Percentiles rank a stretch among this genome's conserved stretches.
phyloP scores from a whole-genome alignment of 441 rosid genomes.

The Mallotus repandus region DNA sequence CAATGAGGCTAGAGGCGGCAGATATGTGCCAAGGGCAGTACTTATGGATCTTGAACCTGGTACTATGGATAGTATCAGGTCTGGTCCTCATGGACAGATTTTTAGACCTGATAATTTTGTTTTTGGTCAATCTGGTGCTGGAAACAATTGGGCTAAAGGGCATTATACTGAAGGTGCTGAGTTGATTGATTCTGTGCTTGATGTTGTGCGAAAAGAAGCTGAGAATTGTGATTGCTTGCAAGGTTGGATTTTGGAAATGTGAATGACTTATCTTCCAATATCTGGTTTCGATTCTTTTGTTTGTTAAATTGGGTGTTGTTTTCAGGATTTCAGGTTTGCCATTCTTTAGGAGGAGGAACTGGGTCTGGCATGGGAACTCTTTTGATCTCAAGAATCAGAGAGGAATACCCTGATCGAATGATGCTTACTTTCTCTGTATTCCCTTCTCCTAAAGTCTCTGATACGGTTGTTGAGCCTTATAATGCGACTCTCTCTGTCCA shows the following conservation, averaged over 20 bases:
- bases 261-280: not conserved
- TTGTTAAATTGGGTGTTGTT: slow-evolving; percentile 1
- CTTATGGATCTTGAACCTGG: slow-evolving; percentile 80
- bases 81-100: slow-evolving; percentile 59
- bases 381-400: slow-evolving; percentile 59
- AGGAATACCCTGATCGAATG: slow-evolving; percentile 69
- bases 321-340: slow-evolving; percentile 61
- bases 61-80: slow-evolving; percentile 60
- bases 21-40: slow-evolving; percentile 64
- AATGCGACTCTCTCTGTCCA: slow-evolving; percentile 65
- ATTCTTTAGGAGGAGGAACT: slow-evolving; percentile 65
- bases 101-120: slow-evolving; percentile 70
- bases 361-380: slow-evolving; percentile 66
- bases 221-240: slow-evolving; percentile 59
- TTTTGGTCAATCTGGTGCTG: slow-evolving; percentile 70
- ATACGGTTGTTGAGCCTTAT: slow-evolving; percentile 64
- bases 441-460: slow-evolving; percentile 66
- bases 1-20: slow-evolving; percentile 64
- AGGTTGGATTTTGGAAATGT: slow-evolving; percentile 22
- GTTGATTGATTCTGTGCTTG: slow-evolving; percentile 65
- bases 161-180: slow-evolving; percentile 72
- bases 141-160: slow-evolving; percentile 74
- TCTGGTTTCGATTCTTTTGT: slow-evolving; percentile 8
- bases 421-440: slow-evolving; percentile 68
- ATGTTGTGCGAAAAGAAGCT: slow-evolving; percentile 53